These are phyloP conservation scores for Kodamaea hsintzibuensis DNA, from an alignment of 805 yeast species.

Conservation along the genomic window DNA sequence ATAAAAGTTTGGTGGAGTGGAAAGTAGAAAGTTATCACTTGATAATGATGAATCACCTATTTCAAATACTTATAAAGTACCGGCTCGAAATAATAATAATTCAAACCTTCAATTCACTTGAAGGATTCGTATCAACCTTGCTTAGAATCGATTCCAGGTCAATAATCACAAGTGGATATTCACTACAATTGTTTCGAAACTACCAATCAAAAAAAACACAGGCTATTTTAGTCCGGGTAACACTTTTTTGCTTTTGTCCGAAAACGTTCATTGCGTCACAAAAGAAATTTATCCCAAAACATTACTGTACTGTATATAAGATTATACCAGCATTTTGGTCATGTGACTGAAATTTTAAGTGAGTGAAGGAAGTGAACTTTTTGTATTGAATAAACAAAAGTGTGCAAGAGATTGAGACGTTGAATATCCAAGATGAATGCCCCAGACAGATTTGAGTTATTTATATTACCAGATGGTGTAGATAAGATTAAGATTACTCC, in stretches of 20 bases:
- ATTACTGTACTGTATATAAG: no score
- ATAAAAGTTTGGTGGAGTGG: neutral
- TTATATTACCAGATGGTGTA: conserved; percentile 96
- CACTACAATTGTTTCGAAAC: conserved; percentile 1
- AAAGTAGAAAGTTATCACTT: neutral
- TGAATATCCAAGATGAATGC: conserved; percentile 73
- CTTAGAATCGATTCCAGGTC: neutral
- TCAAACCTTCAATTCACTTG: neutral
- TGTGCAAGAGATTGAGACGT: neutral
- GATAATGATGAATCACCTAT: neutral
- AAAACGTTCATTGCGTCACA: neutral
- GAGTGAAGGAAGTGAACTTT: neutral
- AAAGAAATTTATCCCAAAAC: no score
- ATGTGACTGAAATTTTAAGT: neutral
- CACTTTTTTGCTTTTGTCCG: neutral
- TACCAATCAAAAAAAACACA: neutral
- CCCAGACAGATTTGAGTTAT: conserved; percentile 97
- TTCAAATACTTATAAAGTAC: neutral
- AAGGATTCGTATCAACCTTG: neutral
- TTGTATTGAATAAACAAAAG: neutral
- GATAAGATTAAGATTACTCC: conserved; percentile 88
- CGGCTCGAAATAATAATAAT: neutral
- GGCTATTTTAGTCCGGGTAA: neutral
- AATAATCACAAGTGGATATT: neutral
- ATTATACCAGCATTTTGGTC: neutral